A percentile compares a stretch with the other conserved stretches of the same genome.
Evolutionary conservation across 2,329 filamentous ascomycete genomes (phyloP).

Genomic region (Dactylellina sp.): DNA sequence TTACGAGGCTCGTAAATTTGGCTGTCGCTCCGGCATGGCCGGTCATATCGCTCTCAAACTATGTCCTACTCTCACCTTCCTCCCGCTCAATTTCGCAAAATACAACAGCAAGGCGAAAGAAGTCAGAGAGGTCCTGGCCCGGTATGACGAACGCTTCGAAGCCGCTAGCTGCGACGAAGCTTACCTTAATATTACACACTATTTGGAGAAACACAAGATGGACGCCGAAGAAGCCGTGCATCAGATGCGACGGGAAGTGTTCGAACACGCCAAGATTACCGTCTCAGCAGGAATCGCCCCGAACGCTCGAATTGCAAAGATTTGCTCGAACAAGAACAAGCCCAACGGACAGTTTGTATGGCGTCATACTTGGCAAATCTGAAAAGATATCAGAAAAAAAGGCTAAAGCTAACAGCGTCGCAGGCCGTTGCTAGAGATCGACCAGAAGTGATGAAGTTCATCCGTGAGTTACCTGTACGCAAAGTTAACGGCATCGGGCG

Average conservation of each 20-base stretch:
- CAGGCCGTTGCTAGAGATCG: constrained; percentile 66
- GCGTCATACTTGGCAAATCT: not conserved
- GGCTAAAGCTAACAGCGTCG: constrained; percentile 2
- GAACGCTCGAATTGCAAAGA: constrained; percentile 93
- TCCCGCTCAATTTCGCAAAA: constrained; percentile 89
- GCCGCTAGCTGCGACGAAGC: constrained; percentile 96
- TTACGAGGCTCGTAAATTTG: constrained; percentile 88
- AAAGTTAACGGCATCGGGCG: constrained; percentile 97
- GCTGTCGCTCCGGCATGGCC: constrained; percentile 94
- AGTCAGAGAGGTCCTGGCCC: constrained; percentile 80
- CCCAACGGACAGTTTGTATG: constrained; percentile 87
- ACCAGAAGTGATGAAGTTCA: constrained; percentile 79
- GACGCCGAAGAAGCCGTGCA: constrained; percentile 78
- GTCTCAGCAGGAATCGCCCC: constrained; percentile 94
- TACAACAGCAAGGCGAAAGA: constrained; percentile 91
- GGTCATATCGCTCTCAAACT: constrained; percentile 90
- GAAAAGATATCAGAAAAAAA: no score
- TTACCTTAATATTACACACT: constrained; percentile 93
- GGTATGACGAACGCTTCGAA: constrained; percentile 92
- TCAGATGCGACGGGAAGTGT: constrained; percentile 81
- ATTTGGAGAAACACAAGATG: constrained; percentile 77
- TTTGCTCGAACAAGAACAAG: constrained; percentile 94
- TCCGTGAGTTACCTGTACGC: constrained; percentile 82
- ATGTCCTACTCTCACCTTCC: constrained; percentile 83
- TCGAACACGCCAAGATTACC: constrained; percentile 81